A percentile compares a stretch with the other conserved stretches of the same genome.
Evolutionary conservation across 2,329 filamentous ascomycete species (phyloP).

Genomic region (Fusarium duplospermum): DNA sequence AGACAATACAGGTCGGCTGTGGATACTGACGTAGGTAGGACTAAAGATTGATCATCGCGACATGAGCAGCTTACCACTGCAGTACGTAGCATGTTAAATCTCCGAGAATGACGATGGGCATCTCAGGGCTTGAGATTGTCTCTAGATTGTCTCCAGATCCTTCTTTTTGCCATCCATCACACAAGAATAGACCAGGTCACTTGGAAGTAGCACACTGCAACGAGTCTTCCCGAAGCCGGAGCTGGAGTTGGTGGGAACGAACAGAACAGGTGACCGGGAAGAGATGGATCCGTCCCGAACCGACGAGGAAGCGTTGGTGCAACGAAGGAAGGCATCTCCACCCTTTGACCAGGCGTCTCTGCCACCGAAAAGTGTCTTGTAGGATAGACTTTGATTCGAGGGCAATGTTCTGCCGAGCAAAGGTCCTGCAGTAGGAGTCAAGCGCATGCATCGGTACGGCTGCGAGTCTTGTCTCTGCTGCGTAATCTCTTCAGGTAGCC

Average conservation of each 20-base stretch:
- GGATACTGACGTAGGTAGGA: neutral
- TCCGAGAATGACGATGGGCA: neutral
- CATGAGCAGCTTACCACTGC: neutral
- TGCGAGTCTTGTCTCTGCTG: neutral
- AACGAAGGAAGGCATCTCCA: conserved; percentile 16
- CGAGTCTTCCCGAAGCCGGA: conserved; percentile 27
- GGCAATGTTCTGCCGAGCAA: neutral
- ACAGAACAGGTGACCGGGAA: conserved; percentile 27
- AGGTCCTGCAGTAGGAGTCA: neutral
- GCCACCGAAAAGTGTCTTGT: neutral
- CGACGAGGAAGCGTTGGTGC: conserved; percentile 6
- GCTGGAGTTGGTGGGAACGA: conserved; percentile 17
- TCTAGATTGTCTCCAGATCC: neutral
- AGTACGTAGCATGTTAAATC: neutral
- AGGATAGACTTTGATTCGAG: neutral
- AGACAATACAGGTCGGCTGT: neutral
- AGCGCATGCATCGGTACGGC: neutral
- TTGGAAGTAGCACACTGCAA: neutral
- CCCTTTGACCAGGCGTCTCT: neutral
- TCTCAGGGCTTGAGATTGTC: neutral
- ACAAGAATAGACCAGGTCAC: neutral
- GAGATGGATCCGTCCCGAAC: conserved; percentile 25
- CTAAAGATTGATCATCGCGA: neutral
- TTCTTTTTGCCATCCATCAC: neutral
- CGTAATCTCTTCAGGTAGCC: neutral